Evolutionary conservation across 148 eudicot species (phyloP).

Genomic region (Chenopodium berlandieri): DNA sequence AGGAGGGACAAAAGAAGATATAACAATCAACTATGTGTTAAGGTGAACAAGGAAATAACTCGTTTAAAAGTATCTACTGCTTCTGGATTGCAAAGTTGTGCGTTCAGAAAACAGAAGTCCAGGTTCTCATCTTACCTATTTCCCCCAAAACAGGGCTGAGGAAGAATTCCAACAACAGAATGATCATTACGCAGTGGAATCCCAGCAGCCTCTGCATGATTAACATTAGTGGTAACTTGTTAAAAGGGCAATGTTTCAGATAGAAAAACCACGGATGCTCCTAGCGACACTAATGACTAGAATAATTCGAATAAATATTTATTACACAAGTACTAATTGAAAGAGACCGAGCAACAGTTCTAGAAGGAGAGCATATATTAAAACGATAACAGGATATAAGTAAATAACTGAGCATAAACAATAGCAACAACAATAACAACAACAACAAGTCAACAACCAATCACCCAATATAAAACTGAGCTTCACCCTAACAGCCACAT

Average conservation of each 20-base stretch:
- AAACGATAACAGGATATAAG: too few species aligned
- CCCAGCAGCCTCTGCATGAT: slow-evolving; percentile 71
- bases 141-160: slow-evolving; percentile 80
- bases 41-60: not conserved
- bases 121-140: slow-evolving; percentile 56
- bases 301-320: not conserved
- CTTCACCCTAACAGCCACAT: too few species aligned
- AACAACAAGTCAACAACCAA: too few species aligned
- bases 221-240: slow-evolving; percentile 15
- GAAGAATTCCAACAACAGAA: slow-evolving; percentile 78
- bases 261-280: not conserved
- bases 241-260: not conserved
- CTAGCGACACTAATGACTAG: not conserved
- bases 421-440: too few species aligned
- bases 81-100: slow-evolving; percentile 21
- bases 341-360: not conserved
- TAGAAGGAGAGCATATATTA: too few species aligned
- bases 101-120: slow-evolving; percentile 17
- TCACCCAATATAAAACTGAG: too few species aligned
- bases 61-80: slow-evolving; percentile 10
- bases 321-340: not conserved
- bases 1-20: not conserved
- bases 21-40: not conserved
- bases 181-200: slow-evolving; percentile 49
- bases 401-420: too few species aligned